Evolutionary conservation across 2,329 filamentous ascomycete genomes (phyloP), one percentile per base, ranked within the genome.

Genomic region (Claviceps africana): DNA sequence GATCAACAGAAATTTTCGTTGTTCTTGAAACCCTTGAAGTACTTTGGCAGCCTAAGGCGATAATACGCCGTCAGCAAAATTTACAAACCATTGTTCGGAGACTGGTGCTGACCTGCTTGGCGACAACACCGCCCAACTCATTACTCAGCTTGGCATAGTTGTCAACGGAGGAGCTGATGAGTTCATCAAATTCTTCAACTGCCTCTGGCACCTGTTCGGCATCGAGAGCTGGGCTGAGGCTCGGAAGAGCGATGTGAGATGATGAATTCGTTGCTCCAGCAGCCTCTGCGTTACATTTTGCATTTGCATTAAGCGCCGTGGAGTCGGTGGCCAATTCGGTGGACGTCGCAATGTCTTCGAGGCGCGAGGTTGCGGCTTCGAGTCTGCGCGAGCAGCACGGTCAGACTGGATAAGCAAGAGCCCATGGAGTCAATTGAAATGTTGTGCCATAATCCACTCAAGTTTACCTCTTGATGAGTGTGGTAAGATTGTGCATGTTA

Each of bases 401-500:
- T 33, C 37, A 51, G 47, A 50, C 19, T 10, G 31, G 30, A 7
- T n/a, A 31, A 30, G 28, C 42, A 15, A 17, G 10, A 43, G 11
- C 21, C n/a, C 17, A 50, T 33, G 3, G 9, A 6, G 21, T 9
- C 5, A 8, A 31, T 13, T n/a, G 17, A 21, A 19, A 3, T 9
- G n/a, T 33, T 43, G 11, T 33, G 40, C 10, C 48, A 21, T 22
- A 19, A 28, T 51, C 2, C 6, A 21, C 30, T 25, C 6, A 30
- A 9, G 30, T 44, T 62, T 79, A 97, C 93, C 93, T 83, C 79
- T 98, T 98, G 74, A 98, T 96, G 64, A 98, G 81, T 51, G 93
- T 98, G 37, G 89, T 94, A 57, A 98, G 74, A 67, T 95, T 97
- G 72, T 97, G 84, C 88, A 97, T 96, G 63, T 89, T 87, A 71